phyloP scores from a whole-genome alignment of 352 stramenopile species.

The Globisporangium ultimum region DNA sequence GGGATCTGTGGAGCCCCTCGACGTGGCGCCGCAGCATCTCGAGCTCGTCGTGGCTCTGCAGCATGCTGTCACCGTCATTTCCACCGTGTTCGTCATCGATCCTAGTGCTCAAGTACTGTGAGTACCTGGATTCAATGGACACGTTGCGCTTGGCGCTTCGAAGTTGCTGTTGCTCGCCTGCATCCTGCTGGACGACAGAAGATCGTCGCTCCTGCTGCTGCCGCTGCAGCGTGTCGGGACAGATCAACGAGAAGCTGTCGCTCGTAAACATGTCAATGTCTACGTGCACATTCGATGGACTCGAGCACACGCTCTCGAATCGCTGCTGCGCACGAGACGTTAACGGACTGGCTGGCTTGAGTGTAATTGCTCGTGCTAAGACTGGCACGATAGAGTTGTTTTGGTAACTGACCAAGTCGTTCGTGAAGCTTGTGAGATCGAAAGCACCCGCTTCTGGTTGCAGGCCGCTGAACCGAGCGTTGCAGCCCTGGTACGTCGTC shows the following conservation, averaged over 20 bases:
- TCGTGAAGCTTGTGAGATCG: constrained; percentile 8
- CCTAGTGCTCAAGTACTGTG: constrained; percentile 29
- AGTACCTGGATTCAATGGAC: constrained; percentile 28
- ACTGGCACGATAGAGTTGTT: not conserved
- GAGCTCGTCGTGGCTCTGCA: constrained; percentile 37
- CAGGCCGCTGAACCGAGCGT: constrained; percentile 12
- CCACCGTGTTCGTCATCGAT: constrained; percentile 25
- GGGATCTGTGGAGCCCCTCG: constrained; percentile 39
- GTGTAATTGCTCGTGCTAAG: not conserved
- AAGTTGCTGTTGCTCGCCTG: constrained; percentile 39
- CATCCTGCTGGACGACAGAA: constrained; percentile 29
- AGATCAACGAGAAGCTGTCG: constrained; percentile 57
- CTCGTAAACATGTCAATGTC: constrained; percentile 49
- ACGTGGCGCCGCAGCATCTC: constrained; percentile 42
- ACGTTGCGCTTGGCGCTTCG: constrained; percentile 8
- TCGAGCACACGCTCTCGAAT: constrained; percentile 11
- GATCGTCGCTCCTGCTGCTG: constrained; percentile 19
- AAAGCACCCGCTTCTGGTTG: not conserved
- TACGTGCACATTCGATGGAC: constrained; percentile 29
- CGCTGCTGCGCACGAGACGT: not conserved
- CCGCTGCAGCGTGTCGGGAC: constrained; percentile 31
- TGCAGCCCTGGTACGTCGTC: constrained; percentile 7
- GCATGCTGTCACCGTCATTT: not conserved
- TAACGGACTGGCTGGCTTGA: not conserved
- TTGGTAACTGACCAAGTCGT: constrained; percentile 4